Evolutionary conservation across 352 stramenopile species (phyloP).

Genomic region (Phytophthora boehmeriae): DNA sequence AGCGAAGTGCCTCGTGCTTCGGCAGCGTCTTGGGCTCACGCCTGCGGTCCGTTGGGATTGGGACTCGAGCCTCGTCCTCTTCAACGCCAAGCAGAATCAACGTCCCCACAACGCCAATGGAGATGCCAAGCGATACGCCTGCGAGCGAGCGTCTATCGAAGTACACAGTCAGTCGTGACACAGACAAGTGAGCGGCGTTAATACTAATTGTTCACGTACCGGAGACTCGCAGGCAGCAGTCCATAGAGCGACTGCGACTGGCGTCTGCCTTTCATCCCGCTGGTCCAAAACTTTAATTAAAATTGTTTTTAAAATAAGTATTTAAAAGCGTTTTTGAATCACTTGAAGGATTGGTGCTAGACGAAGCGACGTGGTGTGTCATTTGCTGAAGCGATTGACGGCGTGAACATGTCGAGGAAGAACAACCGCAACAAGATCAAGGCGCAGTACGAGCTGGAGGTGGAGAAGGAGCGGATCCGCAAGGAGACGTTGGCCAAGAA

Average conservation of each 20-base stretch:
- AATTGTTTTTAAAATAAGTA: too few species aligned
- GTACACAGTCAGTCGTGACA: constrained; percentile 9
- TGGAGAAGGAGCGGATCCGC: constrained; percentile 70
- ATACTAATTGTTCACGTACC: too few species aligned
- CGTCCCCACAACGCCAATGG: constrained; percentile 52
- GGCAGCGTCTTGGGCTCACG: constrained; percentile 20
- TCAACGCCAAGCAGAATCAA: constrained; percentile 45
- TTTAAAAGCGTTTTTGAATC: too few species aligned
- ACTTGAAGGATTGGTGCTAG: not conserved
- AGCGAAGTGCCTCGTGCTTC: constrained; percentile 75
- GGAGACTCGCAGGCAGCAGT: constrained; percentile 38
- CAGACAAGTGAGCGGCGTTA: too few species aligned
- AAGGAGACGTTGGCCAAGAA: constrained; percentile 81
- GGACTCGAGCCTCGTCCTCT: constrained; percentile 19
- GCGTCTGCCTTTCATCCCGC: constrained; percentile 36
- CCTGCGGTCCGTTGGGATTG: constrained; percentile 19
- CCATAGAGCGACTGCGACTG: constrained; percentile 32
- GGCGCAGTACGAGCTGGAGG: constrained; percentile 80
- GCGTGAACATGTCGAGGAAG: constrained; percentile 79
- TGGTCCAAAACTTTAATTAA: constrained; percentile 5
- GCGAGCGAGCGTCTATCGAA: constrained; percentile 44
- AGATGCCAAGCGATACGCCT: constrained; percentile 55
- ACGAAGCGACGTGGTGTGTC: not conserved
- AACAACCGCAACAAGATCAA: constrained; percentile 85
- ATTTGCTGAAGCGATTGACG: too few species aligned